Evolutionary conservation across 139 green algal species (phyloP).

Genomic region (Chlamydomonas sp.): DNA sequence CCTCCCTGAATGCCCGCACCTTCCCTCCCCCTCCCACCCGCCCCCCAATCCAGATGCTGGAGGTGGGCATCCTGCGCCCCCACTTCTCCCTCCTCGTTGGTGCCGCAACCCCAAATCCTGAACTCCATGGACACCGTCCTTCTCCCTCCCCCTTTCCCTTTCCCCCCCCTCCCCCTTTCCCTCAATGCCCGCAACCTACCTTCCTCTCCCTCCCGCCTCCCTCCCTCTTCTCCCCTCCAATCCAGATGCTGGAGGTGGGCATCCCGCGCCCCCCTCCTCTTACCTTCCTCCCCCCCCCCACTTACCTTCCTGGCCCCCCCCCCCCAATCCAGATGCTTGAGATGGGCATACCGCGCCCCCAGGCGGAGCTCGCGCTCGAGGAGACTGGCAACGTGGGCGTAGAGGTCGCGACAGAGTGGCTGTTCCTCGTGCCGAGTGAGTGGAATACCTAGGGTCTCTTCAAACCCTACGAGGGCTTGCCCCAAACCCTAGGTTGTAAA

Average conservation of each 20-base stretch:
- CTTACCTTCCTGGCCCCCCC: conserved; percentile 45
- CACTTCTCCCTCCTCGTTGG: no score
- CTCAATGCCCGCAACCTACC: background rate
- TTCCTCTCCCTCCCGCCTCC: no score
- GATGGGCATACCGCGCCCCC: conserved; percentile 74
- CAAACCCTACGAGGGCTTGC: no score
- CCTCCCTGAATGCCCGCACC: background rate
- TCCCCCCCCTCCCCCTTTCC: background rate
- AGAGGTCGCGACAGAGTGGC: conserved; percentile 85
- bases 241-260: background rate
- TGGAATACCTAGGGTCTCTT: no score
- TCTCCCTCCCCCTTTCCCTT: no score
- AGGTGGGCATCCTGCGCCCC: no score
- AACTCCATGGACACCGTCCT: no score
- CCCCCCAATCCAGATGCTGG: background rate
- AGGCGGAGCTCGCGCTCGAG: conserved; percentile 62
- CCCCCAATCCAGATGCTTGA: conserved; percentile 79
- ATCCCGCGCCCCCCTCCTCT: background rate
- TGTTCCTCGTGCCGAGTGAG: no score
- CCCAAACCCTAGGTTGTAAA: no score
- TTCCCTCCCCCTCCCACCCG: background rate
- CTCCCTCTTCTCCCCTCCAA: background rate
- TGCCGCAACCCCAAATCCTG: no score
- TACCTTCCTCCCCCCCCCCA: background rate
- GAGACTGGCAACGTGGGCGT: conserved; percentile 83